These are phyloP conservation scores for Flaveria brownii DNA, from an alignment of 129 eudicot species.

Conservation along the genomic window DNA sequence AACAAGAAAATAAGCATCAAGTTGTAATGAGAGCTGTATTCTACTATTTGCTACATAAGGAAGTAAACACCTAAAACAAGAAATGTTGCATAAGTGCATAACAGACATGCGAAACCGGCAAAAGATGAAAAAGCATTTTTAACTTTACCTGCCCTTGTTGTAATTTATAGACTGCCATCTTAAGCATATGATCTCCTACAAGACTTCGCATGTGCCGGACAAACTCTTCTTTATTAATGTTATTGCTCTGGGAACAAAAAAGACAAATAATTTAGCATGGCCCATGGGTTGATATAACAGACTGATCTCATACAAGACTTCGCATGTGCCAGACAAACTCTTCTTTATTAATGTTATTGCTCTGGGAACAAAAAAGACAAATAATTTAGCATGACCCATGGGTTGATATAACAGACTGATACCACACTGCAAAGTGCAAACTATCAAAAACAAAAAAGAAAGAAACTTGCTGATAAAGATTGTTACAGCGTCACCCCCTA, in stretches of 20 bases:
- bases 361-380: constrained; percentile 44
- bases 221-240: constrained; percentile 74
- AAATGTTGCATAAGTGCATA: neutral
- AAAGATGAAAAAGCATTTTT: constrained; percentile 11
- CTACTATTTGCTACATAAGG: neutral
- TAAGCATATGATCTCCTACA: constrained; percentile 96
- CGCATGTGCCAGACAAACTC: too few species aligned
- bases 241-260: constrained; percentile 62
- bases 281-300: neutral
- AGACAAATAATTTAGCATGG: neutral
- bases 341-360: constrained; percentile 75
- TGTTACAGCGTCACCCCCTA: neutral
- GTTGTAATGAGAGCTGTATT: neutral
- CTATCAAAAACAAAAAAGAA: neutral
- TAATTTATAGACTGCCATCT: constrained; percentile 73
- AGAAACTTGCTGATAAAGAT: neutral
- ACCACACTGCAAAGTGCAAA: constrained; percentile 8
- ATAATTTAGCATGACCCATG: neutral
- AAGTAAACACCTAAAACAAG: neutral
- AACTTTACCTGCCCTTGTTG: constrained; percentile 71
- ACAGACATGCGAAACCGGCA: neutral
- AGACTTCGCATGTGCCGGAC: constrained; percentile 76
- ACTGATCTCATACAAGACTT: too few species aligned
- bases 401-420: neutral
- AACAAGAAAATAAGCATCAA: neutral